These are phyloP conservation scores for Chlorella sp. DNA, from an alignment of 139 green algal species.

Conservation along the genomic window DNA sequence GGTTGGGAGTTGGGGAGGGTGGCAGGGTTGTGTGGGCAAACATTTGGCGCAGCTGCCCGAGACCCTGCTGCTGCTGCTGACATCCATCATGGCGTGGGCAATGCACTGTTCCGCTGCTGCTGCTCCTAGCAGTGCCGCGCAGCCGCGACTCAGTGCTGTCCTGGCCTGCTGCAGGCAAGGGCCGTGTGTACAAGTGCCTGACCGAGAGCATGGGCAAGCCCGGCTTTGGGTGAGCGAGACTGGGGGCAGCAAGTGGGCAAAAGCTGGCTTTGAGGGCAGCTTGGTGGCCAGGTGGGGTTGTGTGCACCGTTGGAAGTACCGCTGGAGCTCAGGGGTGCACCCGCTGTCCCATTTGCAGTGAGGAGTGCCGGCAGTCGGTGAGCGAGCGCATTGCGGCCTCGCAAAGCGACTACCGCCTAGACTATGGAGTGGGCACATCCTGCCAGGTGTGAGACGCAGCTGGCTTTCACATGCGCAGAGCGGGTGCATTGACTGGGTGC, in stretches of 20 bases:
- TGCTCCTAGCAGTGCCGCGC: slow-evolving; percentile 16
- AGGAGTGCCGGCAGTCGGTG: slow-evolving; percentile 68
- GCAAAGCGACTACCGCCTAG: slow-evolving; percentile 79
- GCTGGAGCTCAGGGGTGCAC: too few relatives aligned
- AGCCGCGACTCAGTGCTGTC: too few relatives aligned
- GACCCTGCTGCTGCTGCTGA: neutral
- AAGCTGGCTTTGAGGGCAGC: too few relatives aligned
- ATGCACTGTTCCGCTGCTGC: too few relatives aligned
- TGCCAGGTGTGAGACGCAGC: slow-evolving; percentile 53
- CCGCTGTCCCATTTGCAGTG: neutral
- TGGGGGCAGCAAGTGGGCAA: too few relatives aligned
- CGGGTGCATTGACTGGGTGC: too few relatives aligned
- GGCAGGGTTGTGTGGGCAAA: neutral
- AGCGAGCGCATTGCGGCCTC: slow-evolving; percentile 51
- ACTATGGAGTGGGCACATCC: slow-evolving; percentile 74
- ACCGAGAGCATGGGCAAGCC: slow-evolving; percentile 77
- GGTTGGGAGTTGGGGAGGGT: slow-evolving; percentile 12
- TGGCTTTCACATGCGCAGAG: too few relatives aligned
- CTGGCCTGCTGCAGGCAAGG: slow-evolving; percentile 52
- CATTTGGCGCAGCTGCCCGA: too few relatives aligned
- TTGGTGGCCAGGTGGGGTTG: too few relatives aligned
- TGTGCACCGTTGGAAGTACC: too few relatives aligned
- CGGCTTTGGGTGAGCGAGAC: slow-evolving; percentile 64
- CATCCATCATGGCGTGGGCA: too few relatives aligned
- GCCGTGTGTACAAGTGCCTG: slow-evolving; percentile 79